These are phyloP conservation scores for Wickerhamomyces strasburgensis DNA, from an alignment of 805 yeast species.

Conservation along the genomic window DNA sequence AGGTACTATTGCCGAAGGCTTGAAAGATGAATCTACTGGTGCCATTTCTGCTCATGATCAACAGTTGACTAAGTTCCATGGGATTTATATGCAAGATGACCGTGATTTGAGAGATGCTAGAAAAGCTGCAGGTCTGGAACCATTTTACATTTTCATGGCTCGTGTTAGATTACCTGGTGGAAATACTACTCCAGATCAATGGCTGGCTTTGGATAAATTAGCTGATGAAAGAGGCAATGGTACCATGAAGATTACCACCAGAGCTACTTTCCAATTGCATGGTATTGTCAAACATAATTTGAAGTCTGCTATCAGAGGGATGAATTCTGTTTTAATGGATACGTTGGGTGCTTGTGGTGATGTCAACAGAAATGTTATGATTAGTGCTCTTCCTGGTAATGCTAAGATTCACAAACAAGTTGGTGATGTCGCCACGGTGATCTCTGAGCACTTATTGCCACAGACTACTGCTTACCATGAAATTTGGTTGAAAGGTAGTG, in stretches of 20 bases:
- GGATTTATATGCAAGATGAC: constrained; percentile 97
- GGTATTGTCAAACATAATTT: constrained; percentile 88
- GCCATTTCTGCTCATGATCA: constrained; percentile 88
- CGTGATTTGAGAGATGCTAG: constrained; percentile 93
- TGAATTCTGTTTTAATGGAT: constrained; percentile 86
- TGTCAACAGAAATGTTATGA: constrained; percentile 93
- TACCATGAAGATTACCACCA: constrained; percentile 88
- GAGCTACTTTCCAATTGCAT: constrained; percentile 95
- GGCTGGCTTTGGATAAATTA: constrained; percentile 79
- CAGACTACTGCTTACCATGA: constrained; percentile 94
- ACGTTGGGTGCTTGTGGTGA: constrained; percentile 98
- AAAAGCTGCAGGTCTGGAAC: constrained; percentile 88
- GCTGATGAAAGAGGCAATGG: constrained; percentile 85
- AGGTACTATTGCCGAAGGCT: constrained; percentile 89
- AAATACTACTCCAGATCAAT: constrained; percentile 78
- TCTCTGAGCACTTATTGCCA: constrained; percentile 83
- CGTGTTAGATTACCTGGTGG: constrained; percentile 96
- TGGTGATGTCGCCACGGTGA: constrained; percentile 51
- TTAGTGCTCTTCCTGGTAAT: constrained; percentile 83
- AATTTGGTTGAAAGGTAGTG: constrained; percentile 89
- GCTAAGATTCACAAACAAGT: constrained; percentile 78
- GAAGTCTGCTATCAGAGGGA: constrained; percentile 87
- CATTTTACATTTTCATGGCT: constrained; percentile 95
- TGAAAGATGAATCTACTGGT: constrained; percentile 78
- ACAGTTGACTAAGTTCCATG: constrained; percentile 95